Evolutionary conservation across 108 stramenopile genomes (phyloP), one percentile per base, ranked within the genome.

Genomic region (Nitzschia inconspicua): DNA sequence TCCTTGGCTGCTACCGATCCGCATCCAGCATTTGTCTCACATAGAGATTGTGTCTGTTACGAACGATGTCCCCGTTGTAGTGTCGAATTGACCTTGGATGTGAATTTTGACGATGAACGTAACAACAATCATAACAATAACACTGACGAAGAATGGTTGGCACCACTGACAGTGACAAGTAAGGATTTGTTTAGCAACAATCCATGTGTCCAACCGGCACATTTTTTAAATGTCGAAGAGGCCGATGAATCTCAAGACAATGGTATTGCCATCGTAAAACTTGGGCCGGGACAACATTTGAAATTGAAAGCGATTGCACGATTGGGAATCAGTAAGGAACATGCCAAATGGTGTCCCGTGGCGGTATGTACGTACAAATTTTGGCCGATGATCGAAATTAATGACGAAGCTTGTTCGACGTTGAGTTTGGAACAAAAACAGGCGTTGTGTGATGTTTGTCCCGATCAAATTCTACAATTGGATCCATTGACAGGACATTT

Each of bases 341-440:
- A 99, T 61, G 93, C 97, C 54, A 99, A 99, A 76, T 99, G 97
- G 97, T 89, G 81, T 44, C 96, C 98, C 3, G 97, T 98, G 11
- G 91, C 90, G 2, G 93, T 95, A 18, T 96, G 95, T 4, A 95
- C 96, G 5, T 96, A 94, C 53, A 82, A 94, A 25, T 95, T 93
- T 58, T 94, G 91, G 78, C 97, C 97, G 23, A 75, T 85, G 46
- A 90, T 98, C 39, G 78, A 75, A 18, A 79, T 98, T 60, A 95
- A 96, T 57, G 76, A 95, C 36, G 96, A 95, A 51, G 81, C 83
- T 51, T 68, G 80, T 43, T 79, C 83, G 41, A 85, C 79, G 66
- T 70, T 99, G 42, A 86, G 91, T 14, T 65, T 84, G 66, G 91
- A 94, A 48, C 94, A 97, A 57, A 94, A 89, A 65, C 78, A 95